Conservation (phyloP, 2,329 filamentous ascomycete species). For the Diaporthe aspalathi region DNA sequence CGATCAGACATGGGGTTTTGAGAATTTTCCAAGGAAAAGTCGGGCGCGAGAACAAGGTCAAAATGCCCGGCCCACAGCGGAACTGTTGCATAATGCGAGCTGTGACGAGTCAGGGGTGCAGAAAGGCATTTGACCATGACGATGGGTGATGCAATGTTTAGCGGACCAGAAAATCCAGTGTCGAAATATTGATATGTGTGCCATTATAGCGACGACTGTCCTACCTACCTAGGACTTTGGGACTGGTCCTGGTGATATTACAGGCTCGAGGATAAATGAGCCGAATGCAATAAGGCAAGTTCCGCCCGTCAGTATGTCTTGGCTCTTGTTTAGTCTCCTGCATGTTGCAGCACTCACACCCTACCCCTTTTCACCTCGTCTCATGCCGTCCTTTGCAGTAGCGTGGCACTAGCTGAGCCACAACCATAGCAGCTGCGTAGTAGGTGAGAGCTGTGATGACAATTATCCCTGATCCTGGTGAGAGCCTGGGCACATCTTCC, state of each 20-base stretch:
- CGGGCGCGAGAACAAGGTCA: slow-evolving; percentile 21
- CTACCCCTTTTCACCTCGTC: slow-evolving; percentile 19
- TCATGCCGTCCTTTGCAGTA: slow-evolving; percentile 30
- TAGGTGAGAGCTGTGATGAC: background rate
- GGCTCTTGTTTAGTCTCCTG: slow-evolving; percentile 20
- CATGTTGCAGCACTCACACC: slow-evolving; percentile 14
- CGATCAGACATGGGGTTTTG: slow-evolving; percentile 22
- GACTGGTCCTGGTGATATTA: slow-evolving; percentile 12
- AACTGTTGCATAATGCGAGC: background rate
- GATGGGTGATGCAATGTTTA: background rate
- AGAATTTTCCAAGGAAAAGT: slow-evolving; percentile 7
- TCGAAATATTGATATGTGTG: slow-evolving; percentile 3
- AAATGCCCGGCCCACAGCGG: slow-evolving; percentile 40
- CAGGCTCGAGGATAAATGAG: slow-evolving; percentile 22
- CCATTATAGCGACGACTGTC: background rate
- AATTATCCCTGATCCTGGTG: background rate
- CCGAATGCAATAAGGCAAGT: background rate
- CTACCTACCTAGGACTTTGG: background rate
- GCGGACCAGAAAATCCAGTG: background rate
- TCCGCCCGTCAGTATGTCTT: slow-evolving; percentile 26
- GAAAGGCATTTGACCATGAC: slow-evolving; percentile 4
- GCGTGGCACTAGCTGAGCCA: slow-evolving; percentile 25
- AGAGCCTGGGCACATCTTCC: background rate
- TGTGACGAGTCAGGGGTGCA: slow-evolving; percentile 16
- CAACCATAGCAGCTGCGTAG: slow-evolving; percentile 20